A percentile compares a stretch with the other conserved stretches of the same genome.
phyloP scores from a whole-genome alignment of 805 yeast species.

The Nakazawaea pomicola region DNA sequence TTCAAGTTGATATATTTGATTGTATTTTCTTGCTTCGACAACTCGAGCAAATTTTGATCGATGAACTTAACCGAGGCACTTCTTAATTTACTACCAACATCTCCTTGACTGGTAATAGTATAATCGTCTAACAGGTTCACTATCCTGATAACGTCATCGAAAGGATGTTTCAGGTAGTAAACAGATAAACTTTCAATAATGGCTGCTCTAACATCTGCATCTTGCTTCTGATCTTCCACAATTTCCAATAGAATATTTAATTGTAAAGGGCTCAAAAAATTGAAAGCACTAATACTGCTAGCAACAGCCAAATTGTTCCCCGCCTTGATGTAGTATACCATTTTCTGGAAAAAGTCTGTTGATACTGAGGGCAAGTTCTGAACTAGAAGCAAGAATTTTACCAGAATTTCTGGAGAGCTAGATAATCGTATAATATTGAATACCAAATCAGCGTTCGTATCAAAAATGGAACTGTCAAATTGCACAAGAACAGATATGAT shows the following conservation, averaged over 20 bases:
- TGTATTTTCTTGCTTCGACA: no score
- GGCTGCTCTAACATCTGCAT: constrained; percentile 22
- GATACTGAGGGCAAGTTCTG: constrained; percentile 14
- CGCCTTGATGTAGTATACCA: constrained; percentile 32
- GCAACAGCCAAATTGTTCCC: constrained; percentile 33
- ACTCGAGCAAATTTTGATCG: constrained; percentile 23
- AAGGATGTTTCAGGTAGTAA: constrained; percentile 18
- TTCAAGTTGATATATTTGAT: constrained; percentile 23
- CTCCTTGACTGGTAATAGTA: constrained; percentile 77
- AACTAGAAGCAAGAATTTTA: constrained; percentile 27
- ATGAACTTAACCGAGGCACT: constrained; percentile 41
- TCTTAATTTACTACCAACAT: constrained; percentile 81
- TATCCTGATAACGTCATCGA: constrained; percentile 13
- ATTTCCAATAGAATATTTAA: constrained; percentile 22
- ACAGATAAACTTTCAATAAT: constrained; percentile 22
- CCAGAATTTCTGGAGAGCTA: constrained; percentile 17
- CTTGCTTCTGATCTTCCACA: constrained; percentile 22
- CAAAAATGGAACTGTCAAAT: constrained; percentile 9
- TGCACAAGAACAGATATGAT: constrained; percentile 16
- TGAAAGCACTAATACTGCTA: constrained; percentile 27
- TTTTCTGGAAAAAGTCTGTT: constrained; percentile 19
- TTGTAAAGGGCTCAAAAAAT: constrained; percentile 14
- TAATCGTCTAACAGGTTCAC: constrained; percentile 62
- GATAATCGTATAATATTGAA: constrained; percentile 24
- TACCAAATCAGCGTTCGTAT: constrained; percentile 17